phyloP scores from a whole-genome alignment of 176 grass and related monocot genomes.

The Luzula sylvatica region DNA sequence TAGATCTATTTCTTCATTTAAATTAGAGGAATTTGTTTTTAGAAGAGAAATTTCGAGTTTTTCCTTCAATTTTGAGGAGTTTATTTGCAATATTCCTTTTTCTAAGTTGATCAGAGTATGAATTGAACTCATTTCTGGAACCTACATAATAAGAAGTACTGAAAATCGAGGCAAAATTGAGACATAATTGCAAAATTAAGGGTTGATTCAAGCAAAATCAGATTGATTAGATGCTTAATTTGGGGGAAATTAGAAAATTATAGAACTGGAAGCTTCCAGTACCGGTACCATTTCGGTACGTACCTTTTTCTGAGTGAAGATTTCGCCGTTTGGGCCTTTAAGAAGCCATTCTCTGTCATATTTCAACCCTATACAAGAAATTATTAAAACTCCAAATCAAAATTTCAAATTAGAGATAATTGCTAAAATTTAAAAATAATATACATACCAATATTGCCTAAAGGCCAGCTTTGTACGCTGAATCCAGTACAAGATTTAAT shows the following conservation, averaged over 20 bases:
- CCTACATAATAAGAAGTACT: constrained; percentile 26
- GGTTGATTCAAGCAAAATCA: not conserved
- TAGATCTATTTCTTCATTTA: constrained; percentile 58
- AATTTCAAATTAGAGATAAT: no score
- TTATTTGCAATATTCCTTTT: constrained; percentile 38
- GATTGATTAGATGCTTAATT: not conserved
- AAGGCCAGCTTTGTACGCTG: constrained; percentile 48
- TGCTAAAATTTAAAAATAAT: not conserved
- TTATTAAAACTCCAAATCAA: not conserved
- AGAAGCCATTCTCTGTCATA: constrained; percentile 99
- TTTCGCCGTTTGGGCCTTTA: constrained; percentile 61
- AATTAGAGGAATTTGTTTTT: constrained; percentile 28
- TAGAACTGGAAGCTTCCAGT: not conserved
- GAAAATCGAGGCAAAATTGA: no score
- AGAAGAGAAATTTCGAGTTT: constrained; percentile 69
- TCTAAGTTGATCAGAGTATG: constrained; percentile 59
- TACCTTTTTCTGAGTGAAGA: constrained; percentile 94
- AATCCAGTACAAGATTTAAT: constrained; percentile 95
- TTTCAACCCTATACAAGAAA: constrained; percentile 49
- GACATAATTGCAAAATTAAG: not conserved
- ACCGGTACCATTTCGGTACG: not conserved
- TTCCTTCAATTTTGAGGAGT: constrained; percentile 50
- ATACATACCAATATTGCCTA: constrained; percentile 62
- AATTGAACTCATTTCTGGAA: constrained; percentile 71
- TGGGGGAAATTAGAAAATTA: constrained; percentile 1